phyloP scores from a whole-genome alignment of 164 flowering plant genomes.

The Chimonanthus praecox region DNA sequence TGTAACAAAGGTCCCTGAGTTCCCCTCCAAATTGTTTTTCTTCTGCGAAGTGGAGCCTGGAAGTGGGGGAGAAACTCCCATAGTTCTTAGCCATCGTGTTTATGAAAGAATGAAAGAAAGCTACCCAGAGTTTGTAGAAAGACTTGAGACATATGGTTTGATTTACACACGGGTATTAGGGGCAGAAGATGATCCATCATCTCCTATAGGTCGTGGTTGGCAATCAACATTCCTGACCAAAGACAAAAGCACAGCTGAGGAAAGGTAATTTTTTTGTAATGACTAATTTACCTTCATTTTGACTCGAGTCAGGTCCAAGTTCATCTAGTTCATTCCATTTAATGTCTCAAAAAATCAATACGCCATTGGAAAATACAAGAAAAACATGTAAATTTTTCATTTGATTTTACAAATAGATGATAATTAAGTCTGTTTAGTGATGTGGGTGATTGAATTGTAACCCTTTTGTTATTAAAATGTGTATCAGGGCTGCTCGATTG shows the following conservation, averaged over 20 bases:
- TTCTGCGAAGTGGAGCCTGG: conserved; percentile 83
- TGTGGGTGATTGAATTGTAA: no score
- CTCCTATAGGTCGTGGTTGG: conserved; percentile 95
- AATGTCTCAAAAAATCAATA: no score
- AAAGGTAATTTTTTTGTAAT: conserved; percentile 52
- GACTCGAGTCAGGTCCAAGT: not conserved
- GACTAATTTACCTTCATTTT: not conserved
- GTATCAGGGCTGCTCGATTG: conserved; percentile 65
- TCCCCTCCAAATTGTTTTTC: conserved; percentile 82
- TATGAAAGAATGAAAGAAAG: conserved; percentile 69
- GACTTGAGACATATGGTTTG: conserved; percentile 64
- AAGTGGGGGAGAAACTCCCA: conserved; percentile 90
- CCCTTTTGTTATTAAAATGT: not conserved
- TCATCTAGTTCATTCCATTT: no score
- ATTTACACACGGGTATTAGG: conserved; percentile 61
- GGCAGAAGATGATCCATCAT: conserved; percentile 76
- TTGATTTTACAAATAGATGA: no score
- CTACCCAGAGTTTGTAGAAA: conserved; percentile 69
- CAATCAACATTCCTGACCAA: conserved; percentile 76
- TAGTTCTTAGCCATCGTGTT: conserved; percentile 76
- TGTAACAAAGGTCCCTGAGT: conserved; percentile 66
- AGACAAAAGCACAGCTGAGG: conserved; percentile 68
- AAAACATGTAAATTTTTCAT: no score
- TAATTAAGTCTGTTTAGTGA: not conserved
- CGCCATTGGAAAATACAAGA: no score